Conservation (phyloP, 2,329 filamentous ascomycete species). For the Fusarium tricinctum region DNA sequence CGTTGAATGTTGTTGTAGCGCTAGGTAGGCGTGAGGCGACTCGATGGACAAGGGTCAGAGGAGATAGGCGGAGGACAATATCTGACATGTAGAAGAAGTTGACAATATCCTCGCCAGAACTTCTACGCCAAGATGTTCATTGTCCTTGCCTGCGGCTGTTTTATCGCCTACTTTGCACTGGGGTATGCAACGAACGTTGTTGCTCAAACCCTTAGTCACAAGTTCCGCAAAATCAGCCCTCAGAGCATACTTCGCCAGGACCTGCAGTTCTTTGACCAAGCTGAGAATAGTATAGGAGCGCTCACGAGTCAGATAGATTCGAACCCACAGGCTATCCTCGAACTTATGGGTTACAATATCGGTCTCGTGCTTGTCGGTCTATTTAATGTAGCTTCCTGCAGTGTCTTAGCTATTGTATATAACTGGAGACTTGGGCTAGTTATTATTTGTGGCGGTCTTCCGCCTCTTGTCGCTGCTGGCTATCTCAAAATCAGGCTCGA, state of each 20-base stretch:
- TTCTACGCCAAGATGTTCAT: conserved; percentile 71
- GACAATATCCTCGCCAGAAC: conserved; percentile 47
- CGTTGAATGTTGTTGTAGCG: conserved; percentile 55
- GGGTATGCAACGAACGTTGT: conserved; percentile 55
- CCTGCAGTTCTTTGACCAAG: conserved; percentile 59
- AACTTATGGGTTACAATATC: conserved; percentile 60
- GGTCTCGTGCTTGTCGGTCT: conserved; percentile 57
- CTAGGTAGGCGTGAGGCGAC: conserved; percentile 52
- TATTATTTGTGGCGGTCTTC: conserved; percentile 59
- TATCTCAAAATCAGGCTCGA: conserved; percentile 59
- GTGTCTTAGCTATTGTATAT: conserved; percentile 59
- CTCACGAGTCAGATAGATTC: conserved; percentile 55
- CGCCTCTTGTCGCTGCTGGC: conserved; percentile 54
- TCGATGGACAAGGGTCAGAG: conserved; percentile 60
- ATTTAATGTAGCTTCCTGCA: conserved; percentile 56
- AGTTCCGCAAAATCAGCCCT: conserved; percentile 47
- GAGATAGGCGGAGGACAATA: conserved; percentile 59
- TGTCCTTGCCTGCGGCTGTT: conserved; percentile 61
- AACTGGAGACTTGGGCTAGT: conserved; percentile 66
- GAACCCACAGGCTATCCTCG: conserved; percentile 56
- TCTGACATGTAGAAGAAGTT: conserved; percentile 38
- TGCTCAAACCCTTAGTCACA: conserved; percentile 49
- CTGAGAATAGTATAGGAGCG: conserved; percentile 58
- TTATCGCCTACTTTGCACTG: conserved; percentile 60
- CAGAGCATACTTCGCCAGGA: conserved; percentile 57